Evolutionary conservation across 2,329 filamentous ascomycete species (phyloP).

Genomic region (Hypoxylon sp.): DNA sequence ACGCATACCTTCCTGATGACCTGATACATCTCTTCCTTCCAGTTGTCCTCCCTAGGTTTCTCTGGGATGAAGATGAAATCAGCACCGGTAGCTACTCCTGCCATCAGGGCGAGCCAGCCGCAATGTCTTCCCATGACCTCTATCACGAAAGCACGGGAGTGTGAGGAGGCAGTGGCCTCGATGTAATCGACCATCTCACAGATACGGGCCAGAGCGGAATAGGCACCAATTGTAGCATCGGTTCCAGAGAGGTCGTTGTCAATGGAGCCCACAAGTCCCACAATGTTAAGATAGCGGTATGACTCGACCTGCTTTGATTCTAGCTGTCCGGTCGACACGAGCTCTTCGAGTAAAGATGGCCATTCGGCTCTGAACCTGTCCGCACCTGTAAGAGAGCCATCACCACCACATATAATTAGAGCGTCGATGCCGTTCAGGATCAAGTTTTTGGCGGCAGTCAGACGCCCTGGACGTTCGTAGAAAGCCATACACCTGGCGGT

Average conservation of each 20-base stretch:
- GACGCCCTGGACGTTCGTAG: constrained; percentile 86
- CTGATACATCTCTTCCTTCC: constrained; percentile 88
- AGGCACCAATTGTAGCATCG: constrained; percentile 97
- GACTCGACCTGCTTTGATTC: constrained; percentile 78
- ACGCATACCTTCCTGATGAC: constrained; percentile 77
- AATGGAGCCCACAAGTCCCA: constrained; percentile 95
- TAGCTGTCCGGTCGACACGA: constrained; percentile 81
- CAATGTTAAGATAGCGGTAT: constrained; percentile 92
- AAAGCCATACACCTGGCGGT: constrained; percentile 95
- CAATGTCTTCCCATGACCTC: constrained; percentile 99
- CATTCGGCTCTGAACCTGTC: constrained; percentile 94
- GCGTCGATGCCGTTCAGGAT: constrained; percentile 93
- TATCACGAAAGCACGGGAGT: constrained; percentile 96
- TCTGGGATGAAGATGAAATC: constrained; percentile 99
- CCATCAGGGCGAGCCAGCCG: constrained; percentile 97
- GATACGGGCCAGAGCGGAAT: constrained; percentile 92
- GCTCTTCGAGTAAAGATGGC: constrained; percentile 88
- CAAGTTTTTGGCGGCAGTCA: constrained; percentile 94
- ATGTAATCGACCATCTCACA: constrained; percentile 98
- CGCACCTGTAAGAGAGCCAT: constrained; percentile 94
- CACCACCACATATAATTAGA: constrained; percentile 95
- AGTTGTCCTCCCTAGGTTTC: constrained; percentile 87
- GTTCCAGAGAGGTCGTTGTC: constrained; percentile 98
- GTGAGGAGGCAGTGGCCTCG: constrained; percentile 93
- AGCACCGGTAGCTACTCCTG: constrained; percentile 92